These are phyloP conservation scores for Cordyceps militaris DNA, from an alignment of 2,329 filamentous ascomycete genomes.

Conservation along the genomic window DNA sequence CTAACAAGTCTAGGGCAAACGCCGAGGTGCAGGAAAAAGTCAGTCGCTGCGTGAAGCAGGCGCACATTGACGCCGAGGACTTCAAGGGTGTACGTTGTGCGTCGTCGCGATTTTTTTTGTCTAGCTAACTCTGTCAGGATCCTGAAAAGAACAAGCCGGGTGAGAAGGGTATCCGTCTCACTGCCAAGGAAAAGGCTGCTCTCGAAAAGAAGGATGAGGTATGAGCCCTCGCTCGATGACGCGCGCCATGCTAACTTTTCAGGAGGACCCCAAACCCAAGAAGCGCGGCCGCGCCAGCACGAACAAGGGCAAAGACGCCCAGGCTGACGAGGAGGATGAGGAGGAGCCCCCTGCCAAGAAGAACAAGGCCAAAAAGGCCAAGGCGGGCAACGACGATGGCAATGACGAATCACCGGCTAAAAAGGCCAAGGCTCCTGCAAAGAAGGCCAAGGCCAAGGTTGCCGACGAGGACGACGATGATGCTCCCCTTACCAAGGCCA, in stretches of 20 bases:
- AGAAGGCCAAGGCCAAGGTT: neutral
- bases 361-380: conserved; percentile 22
- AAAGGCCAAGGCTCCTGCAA: neutral
- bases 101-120: neutral
- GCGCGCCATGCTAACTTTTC: neutral
- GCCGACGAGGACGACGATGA: conserved; percentile 15
- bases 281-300: conserved; percentile 25
- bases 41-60: conserved; percentile 61
- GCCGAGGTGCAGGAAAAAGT: conserved; percentile 67
- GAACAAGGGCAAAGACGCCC: neutral
- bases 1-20: conserved; percentile 32
- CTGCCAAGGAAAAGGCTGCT: conserved; percentile 28
- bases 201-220: conserved; percentile 8
- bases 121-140: conserved; percentile 46
- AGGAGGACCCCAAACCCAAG: conserved; percentile 20
- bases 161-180: conserved; percentile 53
- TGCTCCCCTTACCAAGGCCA: conserved; percentile 18
- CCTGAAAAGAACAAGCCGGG: conserved; percentile 65
- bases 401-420: neutral
- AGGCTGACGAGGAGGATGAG: conserved; percentile 28
- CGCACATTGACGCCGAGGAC: conserved; percentile 76
- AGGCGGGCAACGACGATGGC: conserved; percentile 12
- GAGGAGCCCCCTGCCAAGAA: conserved; percentile 23
- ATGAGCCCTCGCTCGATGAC: neutral
- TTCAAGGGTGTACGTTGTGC: conserved; percentile 67